Conservation (phyloP, 225 moss, liverwort and hornwort species). For the Pleurozium schreberi region DNA sequence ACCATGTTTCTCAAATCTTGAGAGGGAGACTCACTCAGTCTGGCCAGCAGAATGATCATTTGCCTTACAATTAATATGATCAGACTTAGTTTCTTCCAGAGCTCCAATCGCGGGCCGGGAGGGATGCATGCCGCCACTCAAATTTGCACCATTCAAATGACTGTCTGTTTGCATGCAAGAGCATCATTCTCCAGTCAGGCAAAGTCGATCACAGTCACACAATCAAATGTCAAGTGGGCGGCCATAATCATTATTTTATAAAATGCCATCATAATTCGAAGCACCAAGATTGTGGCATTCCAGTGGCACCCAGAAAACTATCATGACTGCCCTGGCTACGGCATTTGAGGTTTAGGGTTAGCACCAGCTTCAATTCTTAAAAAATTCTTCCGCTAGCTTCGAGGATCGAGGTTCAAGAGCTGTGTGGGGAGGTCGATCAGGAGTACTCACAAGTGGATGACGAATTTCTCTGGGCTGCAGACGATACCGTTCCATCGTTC, state of each 20-base stretch:
- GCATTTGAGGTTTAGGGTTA: background rate
- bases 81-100: constrained; percentile 7
- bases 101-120: constrained; percentile 1
- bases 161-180: background rate
- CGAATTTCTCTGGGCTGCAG: background rate
- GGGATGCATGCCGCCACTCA: constrained; percentile 5
- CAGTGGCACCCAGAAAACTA: background rate
- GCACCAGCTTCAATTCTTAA: background rate
- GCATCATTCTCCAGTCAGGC: background rate
- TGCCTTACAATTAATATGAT: constrained; percentile 3
- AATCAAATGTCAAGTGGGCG: background rate
- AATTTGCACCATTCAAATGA: background rate
- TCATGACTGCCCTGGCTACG: background rate
- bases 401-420: background rate
- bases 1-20: background rate
- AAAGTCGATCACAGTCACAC: background rate
- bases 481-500: constrained; percentile 3
- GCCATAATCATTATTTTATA: too few relatives aligned
- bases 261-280: background rate
- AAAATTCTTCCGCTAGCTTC: background rate
- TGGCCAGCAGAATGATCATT: background rate
- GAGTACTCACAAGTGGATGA: background rate
- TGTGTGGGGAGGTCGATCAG: background rate
- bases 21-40: background rate
- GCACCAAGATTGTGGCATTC: background rate